Base-by-base conservation (phyloP, 805 yeast species). In the Ogataea methanolica region DNA sequence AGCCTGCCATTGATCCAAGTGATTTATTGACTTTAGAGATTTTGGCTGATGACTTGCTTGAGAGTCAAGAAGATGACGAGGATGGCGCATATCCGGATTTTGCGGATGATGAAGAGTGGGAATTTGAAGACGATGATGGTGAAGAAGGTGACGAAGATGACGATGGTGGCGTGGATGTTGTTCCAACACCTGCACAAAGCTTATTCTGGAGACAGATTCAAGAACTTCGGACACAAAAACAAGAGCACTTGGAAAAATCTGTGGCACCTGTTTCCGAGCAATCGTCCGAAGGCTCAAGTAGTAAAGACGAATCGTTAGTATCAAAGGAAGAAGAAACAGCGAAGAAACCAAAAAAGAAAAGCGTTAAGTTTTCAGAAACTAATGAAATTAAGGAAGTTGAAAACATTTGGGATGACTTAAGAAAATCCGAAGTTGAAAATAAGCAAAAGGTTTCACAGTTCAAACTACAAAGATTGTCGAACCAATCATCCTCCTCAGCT, bases 361-460 rank as follows among this genome's bases (percentile, higher is more conserved):
- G 76, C 2, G 88, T 84, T 9, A 62, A 73, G 16, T 84, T 83
- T 65, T 71, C 82, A 0, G 70, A 71, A 1, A 66, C 66, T 2
- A 68, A 81, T 33, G 78, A 81, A 40, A 75, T 85, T 11, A 82
- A 81, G 51, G 81, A 80, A 47, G 72, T 84, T 42, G 85, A 79
- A 42, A 77, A 80, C 52, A 69, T 80, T 3, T 79, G 83, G 58
- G 73, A 72, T 31, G 72, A 72, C 35, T 56, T 79, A 50, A 49
- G 60, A 42, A 52, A 73, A 62, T 50, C 64, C 0, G 60, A 58
- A 38, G 40, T 40, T 21, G 61, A 58, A 39, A 52, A 52, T 33
- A 43, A 33, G 16, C 17, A 23, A 5, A 52, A 48, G 29, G 49
- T 52, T 7, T 56, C 60, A 9, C 48, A 49, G 17, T 54, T 54